phyloP scores from a whole-genome alignment of 2,329 filamentous ascomycete genomes.

The Bipolaris oryzae region DNA sequence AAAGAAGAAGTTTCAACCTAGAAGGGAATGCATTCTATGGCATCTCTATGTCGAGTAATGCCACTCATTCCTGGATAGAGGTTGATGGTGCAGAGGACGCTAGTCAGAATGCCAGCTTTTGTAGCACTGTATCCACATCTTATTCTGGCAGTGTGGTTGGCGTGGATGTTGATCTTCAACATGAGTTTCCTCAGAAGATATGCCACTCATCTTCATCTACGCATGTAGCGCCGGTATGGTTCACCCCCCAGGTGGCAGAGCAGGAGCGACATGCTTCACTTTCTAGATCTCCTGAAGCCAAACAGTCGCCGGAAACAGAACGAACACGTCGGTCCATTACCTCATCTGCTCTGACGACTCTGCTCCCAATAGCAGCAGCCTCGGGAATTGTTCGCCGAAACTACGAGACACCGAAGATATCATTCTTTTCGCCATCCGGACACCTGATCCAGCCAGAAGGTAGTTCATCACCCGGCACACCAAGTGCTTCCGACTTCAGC shows the following conservation, averaged over 20 bases:
- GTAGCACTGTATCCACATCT: conserved; percentile 43
- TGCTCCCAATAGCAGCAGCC: conserved; percentile 47
- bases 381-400: conserved; percentile 43
- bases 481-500: conserved; percentile 13
- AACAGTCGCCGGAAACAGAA: conserved; percentile 5
- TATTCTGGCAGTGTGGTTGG: conserved; percentile 46
- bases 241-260: conserved; percentile 32
- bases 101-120: conserved; percentile 41
- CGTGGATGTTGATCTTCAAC: conserved; percentile 43
- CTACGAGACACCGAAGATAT: conserved; percentile 35
- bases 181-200: conserved; percentile 19
- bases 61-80: conserved; percentile 25
- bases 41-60: conserved; percentile 25
- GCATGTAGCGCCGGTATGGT: conserved; percentile 33
- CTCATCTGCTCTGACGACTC: conserved; percentile 45
- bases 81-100: conserved; percentile 22
- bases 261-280: conserved; percentile 22
- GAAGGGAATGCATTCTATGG: conserved; percentile 32
- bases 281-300: conserved; percentile 15
- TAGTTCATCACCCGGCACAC: conserved; percentile 19
- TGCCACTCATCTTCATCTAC: conserved; percentile 31
- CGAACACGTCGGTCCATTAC: conserved; percentile 30
- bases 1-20: conserved; percentile 28
- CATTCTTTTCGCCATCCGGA: conserved; percentile 45
- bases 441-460: conserved; percentile 40